These are phyloP conservation scores for Coniferiporia sulphurascens DNA, from an alignment of 1,284 basidiomycete species.

Conservation along the genomic window DNA sequence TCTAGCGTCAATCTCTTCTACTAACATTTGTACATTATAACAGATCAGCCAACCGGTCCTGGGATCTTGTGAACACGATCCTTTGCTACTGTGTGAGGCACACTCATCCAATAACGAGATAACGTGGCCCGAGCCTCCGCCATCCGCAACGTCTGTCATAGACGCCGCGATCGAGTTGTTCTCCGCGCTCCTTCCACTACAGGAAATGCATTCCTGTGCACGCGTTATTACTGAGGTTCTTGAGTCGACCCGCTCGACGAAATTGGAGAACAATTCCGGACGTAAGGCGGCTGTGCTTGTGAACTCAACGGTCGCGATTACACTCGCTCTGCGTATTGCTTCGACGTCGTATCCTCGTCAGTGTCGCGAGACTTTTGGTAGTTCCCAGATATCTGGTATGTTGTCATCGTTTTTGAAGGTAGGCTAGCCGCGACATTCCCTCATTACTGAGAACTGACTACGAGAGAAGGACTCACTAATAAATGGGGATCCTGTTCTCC, in stretches of 20 bases:
- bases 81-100: slow-evolving; percentile 67
- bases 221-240: slow-evolving; percentile 68
- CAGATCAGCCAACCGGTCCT: slow-evolving; percentile 79
- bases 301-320: slow-evolving; percentile 79
- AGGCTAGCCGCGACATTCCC: slow-evolving; percentile 16
- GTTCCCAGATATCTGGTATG: slow-evolving; percentile 59
- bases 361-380: slow-evolving; percentile 67
- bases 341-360: slow-evolving; percentile 50
- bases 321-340: slow-evolving; percentile 67
- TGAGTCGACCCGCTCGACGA: slow-evolving; percentile 68
- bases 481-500: slow-evolving; percentile 75
- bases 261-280: slow-evolving; percentile 85
- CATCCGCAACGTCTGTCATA: slow-evolving; percentile 80
- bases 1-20: not conserved
- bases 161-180: slow-evolving; percentile 90
- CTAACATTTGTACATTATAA: slow-evolving; percentile 4
- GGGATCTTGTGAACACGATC: slow-evolving; percentile 84
- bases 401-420: slow-evolving; percentile 80
- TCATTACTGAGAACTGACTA: not conserved
- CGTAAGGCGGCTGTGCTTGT: slow-evolving; percentile 84
- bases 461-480: slow-evolving; percentile 66
- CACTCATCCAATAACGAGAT: slow-evolving; percentile 39
- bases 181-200: slow-evolving; percentile 71
- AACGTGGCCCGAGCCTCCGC: slow-evolving; percentile 57
- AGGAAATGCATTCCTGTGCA: slow-evolving; percentile 66